Evolutionary conservation across 2,329 filamentous ascomycete species (phyloP).

Genomic region (Diaporthe sp.): DNA sequence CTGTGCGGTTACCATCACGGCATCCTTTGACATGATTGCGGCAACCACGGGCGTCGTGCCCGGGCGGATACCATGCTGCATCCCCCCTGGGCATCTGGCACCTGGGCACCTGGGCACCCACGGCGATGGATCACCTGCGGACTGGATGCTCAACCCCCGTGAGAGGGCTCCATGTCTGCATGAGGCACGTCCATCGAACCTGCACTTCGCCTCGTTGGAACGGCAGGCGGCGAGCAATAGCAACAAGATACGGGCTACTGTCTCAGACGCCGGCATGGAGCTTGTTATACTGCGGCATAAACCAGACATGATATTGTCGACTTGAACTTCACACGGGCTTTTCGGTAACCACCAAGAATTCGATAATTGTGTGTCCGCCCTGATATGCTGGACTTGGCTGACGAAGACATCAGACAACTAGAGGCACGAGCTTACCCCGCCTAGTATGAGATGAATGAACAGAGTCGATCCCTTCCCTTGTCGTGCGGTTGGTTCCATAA

Average conservation of each 20-base stretch:
- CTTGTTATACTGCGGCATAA: conserved; percentile 5
- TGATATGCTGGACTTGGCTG: conserved; percentile 22
- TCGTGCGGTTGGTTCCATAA: neutral
- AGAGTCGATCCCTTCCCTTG: conserved; percentile 10
- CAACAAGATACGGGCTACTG: conserved; percentile 1
- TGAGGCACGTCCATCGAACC: neutral
- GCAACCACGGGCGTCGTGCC: neutral
- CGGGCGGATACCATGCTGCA: conserved; percentile 9
- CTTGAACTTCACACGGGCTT: neutral
- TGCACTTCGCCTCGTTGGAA: conserved; percentile 17
- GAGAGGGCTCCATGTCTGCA: conserved; percentile 8
- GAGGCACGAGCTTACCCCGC: conserved; percentile 23
- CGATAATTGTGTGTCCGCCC: neutral
- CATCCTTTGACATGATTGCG: conserved; percentile 12
- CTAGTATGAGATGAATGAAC: conserved; percentile 26
- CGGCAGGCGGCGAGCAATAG: neutral
- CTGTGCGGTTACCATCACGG: conserved; percentile 13
- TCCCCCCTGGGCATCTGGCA: neutral
- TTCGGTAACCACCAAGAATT: neutral
- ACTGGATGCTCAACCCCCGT: neutral
- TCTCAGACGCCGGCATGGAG: conserved; percentile 13
- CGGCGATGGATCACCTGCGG: neutral
- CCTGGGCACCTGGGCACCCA: conserved; percentile 11
- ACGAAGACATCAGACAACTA: conserved; percentile 20
- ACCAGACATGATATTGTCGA: neutral